Evolutionary conservation across 352 stramenopile species (phyloP).

Genomic region (Phytophthora syringae): DNA sequence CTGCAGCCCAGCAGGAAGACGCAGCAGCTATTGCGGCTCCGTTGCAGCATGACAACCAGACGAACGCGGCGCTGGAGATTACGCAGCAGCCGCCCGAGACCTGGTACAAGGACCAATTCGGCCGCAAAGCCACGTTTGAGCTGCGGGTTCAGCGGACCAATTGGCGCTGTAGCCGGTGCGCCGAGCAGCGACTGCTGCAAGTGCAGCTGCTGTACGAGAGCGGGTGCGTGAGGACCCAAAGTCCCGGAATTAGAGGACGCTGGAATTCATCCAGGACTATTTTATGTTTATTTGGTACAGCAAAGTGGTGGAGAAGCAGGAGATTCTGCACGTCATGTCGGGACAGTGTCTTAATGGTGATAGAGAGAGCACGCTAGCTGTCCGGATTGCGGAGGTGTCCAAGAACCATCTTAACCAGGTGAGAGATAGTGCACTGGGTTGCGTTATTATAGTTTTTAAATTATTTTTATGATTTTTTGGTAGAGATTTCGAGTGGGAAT

Average conservation of each 20-base stretch:
- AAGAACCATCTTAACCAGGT: slow-evolving; percentile 89
- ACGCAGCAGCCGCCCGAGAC: slow-evolving; percentile 61
- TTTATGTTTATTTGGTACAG: slow-evolving; percentile 27
- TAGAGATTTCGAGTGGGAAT: slow-evolving; percentile 73
- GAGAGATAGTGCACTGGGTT: background rate
- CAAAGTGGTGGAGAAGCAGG: slow-evolving; percentile 80
- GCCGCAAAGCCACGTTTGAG: slow-evolving; percentile 77
- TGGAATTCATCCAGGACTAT: slow-evolving; percentile 5
- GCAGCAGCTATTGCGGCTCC: background rate
- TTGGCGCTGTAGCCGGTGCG: slow-evolving; percentile 48
- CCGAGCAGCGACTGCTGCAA: slow-evolving; percentile 56
- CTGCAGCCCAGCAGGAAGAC: background rate
- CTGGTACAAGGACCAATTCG: slow-evolving; percentile 87
- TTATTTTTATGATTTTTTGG: background rate
- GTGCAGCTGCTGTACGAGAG: slow-evolving; percentile 81
- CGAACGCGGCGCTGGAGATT: slow-evolving; percentile 53
- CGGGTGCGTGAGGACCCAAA: slow-evolving; percentile 27
- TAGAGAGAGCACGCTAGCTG: slow-evolving; percentile 51
- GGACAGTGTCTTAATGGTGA: slow-evolving; percentile 70
- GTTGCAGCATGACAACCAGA: background rate
- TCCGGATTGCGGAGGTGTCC: slow-evolving; percentile 83
- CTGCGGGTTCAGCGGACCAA: slow-evolving; percentile 44
- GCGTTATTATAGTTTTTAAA: background rate
- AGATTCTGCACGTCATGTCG: slow-evolving; percentile 64
- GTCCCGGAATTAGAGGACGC: background rate